Percentiles rank a stretch among this genome's conserved stretches.
These are phyloP conservation scores for Paratinospora sagittata DNA, from an alignment of 164 flowering plant species.

Conservation along the genomic window DNA sequence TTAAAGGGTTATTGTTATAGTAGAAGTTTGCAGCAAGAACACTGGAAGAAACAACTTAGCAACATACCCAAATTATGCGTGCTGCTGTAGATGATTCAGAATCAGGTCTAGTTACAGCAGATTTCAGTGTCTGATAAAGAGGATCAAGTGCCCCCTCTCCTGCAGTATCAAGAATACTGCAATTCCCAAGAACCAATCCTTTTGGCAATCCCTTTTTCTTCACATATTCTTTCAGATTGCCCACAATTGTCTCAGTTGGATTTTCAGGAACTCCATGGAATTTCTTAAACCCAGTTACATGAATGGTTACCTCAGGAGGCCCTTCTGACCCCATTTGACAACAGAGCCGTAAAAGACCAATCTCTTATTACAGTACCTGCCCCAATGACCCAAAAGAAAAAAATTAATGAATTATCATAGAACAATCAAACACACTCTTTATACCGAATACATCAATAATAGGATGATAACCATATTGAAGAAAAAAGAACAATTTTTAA, in stretches of 20 bases:
- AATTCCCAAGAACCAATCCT: constrained; percentile 70
- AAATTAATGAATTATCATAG: neutral
- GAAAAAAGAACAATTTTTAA: neutral
- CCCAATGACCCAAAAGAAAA: constrained; percentile 4
- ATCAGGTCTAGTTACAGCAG: constrained; percentile 37
- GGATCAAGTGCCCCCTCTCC: constrained; percentile 75
- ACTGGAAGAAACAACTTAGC: neutral
- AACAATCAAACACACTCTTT: neutral
- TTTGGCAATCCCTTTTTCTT: constrained; percentile 68
- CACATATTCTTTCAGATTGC: constrained; percentile 57
- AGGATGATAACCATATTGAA: neutral
- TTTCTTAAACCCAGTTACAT: constrained; percentile 35
- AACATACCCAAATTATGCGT: constrained; percentile 66
- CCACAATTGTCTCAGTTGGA: constrained; percentile 65
- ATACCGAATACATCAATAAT: neutral
- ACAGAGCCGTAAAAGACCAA: constrained; percentile 1
- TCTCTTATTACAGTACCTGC: neutral
- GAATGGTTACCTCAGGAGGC: constrained; percentile 20
- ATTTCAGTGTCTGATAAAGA: constrained; percentile 58
- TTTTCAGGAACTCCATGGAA: constrained; percentile 33
- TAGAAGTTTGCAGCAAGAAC: neutral
- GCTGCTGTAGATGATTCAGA: constrained; percentile 35
- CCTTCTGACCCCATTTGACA: constrained; percentile 33
- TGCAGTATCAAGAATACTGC: constrained; percentile 86
- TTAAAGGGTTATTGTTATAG: neutral